phyloP scores from a whole-genome alignment of 768 basidiomycete genomes.

The Trametes punicea region DNA sequence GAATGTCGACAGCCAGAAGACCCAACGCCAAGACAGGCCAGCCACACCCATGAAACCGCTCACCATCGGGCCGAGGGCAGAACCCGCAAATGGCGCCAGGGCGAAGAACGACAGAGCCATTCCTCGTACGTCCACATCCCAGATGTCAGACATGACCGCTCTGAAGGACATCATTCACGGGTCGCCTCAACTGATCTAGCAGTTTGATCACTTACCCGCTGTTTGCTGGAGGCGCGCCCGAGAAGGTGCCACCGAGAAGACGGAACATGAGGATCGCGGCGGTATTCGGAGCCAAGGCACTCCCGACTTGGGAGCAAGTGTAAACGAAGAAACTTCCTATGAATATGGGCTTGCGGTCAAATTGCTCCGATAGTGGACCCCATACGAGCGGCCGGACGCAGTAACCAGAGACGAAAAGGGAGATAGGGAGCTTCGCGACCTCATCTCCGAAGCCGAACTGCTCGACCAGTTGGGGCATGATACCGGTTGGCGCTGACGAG shows the following conservation, averaged over 20 bases:
- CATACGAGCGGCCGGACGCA: slow-evolving; percentile 60
- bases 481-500: slow-evolving; percentile 54
- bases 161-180: slow-evolving; percentile 6
- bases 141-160: slow-evolving; percentile 40
- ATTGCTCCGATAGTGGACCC: slow-evolving; percentile 50
- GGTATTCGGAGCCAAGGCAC: slow-evolving; percentile 59
- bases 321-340: slow-evolving; percentile 49
- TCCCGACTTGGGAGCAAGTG: slow-evolving; percentile 60
- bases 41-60: slow-evolving; percentile 37
- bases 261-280: slow-evolving; percentile 64
- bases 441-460: slow-evolving; percentile 51
- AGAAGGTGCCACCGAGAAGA: slow-evolving; percentile 68
- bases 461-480: slow-evolving; percentile 41
- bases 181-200: too few species aligned
- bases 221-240: slow-evolving; percentile 66
- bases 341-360: slow-evolving; percentile 24
- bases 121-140: slow-evolving; percentile 59
- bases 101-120: slow-evolving; percentile 59
- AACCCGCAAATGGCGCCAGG: slow-evolving; percentile 56
- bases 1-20: slow-evolving; percentile 61
- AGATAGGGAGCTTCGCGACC: slow-evolving; percentile 51
- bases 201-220: slow-evolving; percentile 46
- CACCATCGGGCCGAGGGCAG: slow-evolving; percentile 37
- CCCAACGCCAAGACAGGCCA: slow-evolving; percentile 57
- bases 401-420: slow-evolving; percentile 68